Evolutionary conservation across 2,329 filamentous ascomycete genomes (phyloP).

Genomic region (Aspergillus quadricinctus): DNA sequence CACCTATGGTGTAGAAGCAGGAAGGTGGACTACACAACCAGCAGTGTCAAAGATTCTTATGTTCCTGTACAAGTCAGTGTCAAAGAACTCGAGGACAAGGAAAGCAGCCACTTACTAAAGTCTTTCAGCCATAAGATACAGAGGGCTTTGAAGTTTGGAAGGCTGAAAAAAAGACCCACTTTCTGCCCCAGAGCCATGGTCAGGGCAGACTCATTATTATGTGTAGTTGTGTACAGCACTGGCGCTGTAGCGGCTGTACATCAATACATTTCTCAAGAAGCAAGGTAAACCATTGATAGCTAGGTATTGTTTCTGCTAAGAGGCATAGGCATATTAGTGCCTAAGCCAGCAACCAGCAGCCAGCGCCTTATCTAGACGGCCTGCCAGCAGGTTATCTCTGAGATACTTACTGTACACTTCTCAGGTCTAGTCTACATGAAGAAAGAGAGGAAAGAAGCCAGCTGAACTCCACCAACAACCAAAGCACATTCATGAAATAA

Average conservation of each 20-base stretch:
- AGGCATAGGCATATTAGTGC: background rate
- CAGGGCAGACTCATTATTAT: background rate
- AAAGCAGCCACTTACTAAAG: background rate
- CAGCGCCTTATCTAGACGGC: background rate
- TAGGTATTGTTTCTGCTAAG: background rate
- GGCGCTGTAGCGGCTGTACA: too few species aligned
- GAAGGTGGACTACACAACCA: background rate
- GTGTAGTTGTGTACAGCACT: background rate
- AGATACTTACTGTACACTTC: background rate
- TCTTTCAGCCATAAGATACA: background rate
- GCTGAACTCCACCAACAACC: conserved; percentile 6
- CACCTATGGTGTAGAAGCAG: background rate
- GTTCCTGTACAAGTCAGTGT: background rate
- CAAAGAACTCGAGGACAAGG: background rate
- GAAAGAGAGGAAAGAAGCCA: background rate
- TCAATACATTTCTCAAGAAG: background rate
- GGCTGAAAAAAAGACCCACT: background rate
- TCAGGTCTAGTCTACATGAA: background rate
- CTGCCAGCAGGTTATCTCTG: background rate
- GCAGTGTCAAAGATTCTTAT: too few species aligned
- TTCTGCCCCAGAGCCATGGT: conserved; percentile 2
- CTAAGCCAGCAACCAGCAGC: too few species aligned
- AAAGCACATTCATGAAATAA: conserved; percentile 9
- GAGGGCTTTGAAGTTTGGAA: background rate
- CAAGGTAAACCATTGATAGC: background rate